Conservation (phyloP, 495 filamentous ascomycete species). For the Rhypophila decipiens region DNA sequence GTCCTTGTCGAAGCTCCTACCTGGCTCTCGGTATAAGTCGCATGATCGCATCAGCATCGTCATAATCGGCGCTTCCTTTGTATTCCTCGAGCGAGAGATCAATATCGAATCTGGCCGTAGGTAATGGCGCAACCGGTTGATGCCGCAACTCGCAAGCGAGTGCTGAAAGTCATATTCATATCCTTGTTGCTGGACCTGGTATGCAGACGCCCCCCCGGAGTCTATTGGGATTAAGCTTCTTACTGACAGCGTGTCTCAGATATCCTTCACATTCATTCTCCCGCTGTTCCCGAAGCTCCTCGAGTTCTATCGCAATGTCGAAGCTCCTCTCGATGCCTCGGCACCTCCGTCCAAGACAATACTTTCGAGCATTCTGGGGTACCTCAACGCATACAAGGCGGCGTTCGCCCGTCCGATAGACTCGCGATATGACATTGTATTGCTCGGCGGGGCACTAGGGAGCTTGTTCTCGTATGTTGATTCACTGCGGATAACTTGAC, state of each 20-base stretch:
- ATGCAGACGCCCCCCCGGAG: slow-evolving; percentile 12
- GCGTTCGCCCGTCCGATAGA: slow-evolving; percentile 90
- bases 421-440: slow-evolving; percentile 92
- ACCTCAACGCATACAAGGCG: slow-evolving; percentile 92
- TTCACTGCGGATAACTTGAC: background rate
- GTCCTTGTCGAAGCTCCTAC: too few species aligned
- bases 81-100: background rate
- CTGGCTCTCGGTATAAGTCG: too few species aligned
- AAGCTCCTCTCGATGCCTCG: slow-evolving; percentile 49
- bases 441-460: slow-evolving; percentile 89
- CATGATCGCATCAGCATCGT: background rate
- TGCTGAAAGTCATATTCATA: slow-evolving; percentile 66
- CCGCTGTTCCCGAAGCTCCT: slow-evolving; percentile 92
- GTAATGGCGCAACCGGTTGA: slow-evolving; percentile 40
- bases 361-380: slow-evolving; percentile 70
- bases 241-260: slow-evolving; percentile 22
- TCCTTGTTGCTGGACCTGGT: slow-evolving; percentile 51
- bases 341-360: slow-evolving; percentile 47
- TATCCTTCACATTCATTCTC: slow-evolving; percentile 83
- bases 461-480: slow-evolving; percentile 68
- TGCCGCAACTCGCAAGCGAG: slow-evolving; percentile 60
- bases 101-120: slow-evolving; percentile 5
- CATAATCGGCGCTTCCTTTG: background rate
- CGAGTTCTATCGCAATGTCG: slow-evolving; percentile 81
- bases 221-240: slow-evolving; percentile 16